phyloP scores from a whole-genome alignment of 2,329 filamentous ascomycete genomes.

The Colletotrichum sidae region DNA sequence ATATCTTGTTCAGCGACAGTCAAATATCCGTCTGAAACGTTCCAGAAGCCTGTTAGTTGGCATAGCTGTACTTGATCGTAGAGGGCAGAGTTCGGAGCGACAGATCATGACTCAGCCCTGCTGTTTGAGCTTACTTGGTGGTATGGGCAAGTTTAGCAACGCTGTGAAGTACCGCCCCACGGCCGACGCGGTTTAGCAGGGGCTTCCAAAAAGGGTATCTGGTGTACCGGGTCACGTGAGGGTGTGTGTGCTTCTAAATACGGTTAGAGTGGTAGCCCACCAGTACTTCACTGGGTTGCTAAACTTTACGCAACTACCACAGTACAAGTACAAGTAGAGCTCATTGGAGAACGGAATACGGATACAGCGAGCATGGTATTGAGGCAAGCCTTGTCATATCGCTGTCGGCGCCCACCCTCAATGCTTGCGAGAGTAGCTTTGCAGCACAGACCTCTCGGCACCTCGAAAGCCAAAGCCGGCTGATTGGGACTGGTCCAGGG shows the following conservation, averaged over 20 bases:
- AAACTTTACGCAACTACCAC: too few relatives aligned
- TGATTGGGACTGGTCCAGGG: conserved; percentile 33
- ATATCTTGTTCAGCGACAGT: background rate
- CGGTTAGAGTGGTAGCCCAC: too few relatives aligned
- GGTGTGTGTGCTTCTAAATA: too few relatives aligned
- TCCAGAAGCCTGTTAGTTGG: conserved; percentile 30
- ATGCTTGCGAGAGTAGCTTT: conserved; percentile 7
- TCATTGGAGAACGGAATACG: background rate
- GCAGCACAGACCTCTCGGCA: conserved; percentile 31
- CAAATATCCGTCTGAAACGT: conserved; percentile 17
- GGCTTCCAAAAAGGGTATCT: too few relatives aligned
- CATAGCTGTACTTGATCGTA: background rate
- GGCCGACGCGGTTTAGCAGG: too few relatives aligned
- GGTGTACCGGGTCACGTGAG: too few relatives aligned
- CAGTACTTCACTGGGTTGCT: too few relatives aligned
- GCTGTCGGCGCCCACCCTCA: conserved; percentile 17
- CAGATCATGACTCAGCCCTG: conserved; percentile 35
- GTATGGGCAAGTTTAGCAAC: too few relatives aligned
- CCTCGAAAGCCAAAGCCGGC: conserved; percentile 29
- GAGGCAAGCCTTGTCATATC: conserved; percentile 18
- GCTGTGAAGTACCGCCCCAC: too few relatives aligned
- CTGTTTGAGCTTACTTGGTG: conserved; percentile 26
- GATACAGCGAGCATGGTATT: conserved; percentile 3
- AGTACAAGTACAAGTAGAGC: background rate
- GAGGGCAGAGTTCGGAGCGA: conserved; percentile 17